These are phyloP conservation scores for Isabelozyma rhagii DNA, from an alignment of 805 yeast species.

Conservation along the genomic window DNA sequence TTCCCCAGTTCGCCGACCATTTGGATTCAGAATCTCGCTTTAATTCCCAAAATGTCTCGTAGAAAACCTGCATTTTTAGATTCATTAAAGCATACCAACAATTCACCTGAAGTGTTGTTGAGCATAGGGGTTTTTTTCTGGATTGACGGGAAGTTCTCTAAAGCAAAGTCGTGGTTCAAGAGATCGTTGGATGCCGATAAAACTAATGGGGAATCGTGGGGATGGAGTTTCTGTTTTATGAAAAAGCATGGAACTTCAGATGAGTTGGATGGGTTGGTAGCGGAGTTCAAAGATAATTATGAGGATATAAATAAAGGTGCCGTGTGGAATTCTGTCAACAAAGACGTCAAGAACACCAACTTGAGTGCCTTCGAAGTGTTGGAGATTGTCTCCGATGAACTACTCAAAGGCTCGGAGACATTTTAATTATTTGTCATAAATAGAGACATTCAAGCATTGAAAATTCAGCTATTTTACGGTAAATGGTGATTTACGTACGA, in stretches of 20 bases:
- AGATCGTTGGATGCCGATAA: conserved; percentile 56
- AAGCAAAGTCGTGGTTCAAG: conserved; percentile 73
- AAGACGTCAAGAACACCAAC: conserved; percentile 46
- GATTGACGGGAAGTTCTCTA: conserved; percentile 57
- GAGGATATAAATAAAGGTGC: conserved; percentile 63
- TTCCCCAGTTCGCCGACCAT: conserved; percentile 58
- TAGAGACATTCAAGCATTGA: background rate
- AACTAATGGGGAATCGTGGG: conserved; percentile 76
- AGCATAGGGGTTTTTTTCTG: conserved; percentile 69
- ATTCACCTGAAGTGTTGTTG: conserved; percentile 54
- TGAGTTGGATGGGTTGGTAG: conserved; percentile 34
- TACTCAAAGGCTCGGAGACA: conserved; percentile 8
- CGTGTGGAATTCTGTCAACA: conserved; percentile 52
- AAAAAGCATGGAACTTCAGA: conserved; percentile 33
- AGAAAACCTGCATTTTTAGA: conserved; percentile 59
- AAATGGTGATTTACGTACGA: background rate
- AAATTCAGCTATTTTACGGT: background rate
- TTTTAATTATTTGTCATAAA: background rate
- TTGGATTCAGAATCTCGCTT: conserved; percentile 62
- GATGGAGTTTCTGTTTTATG: conserved; percentile 53
- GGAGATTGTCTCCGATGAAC: conserved; percentile 19
- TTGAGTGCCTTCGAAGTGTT: conserved; percentile 40
- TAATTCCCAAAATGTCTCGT: conserved; percentile 46
- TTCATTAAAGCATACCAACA: conserved; percentile 66
- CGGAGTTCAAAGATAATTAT: conserved; percentile 24